phyloP scores from a whole-genome alignment of 371 early-diverging fungal species.

The Mortierella sp. region DNA sequence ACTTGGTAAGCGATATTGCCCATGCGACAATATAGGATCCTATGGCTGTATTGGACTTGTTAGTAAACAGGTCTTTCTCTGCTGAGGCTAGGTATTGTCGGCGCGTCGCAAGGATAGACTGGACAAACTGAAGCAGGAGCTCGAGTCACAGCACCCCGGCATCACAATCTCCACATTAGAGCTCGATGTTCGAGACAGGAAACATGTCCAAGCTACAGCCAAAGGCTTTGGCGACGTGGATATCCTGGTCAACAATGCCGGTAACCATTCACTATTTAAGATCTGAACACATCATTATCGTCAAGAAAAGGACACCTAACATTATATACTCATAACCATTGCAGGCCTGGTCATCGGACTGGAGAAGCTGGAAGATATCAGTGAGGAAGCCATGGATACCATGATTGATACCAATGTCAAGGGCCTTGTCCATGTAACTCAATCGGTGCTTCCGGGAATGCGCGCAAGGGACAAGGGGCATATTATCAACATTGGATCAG shows the following conservation, averaged over 20 bases:
- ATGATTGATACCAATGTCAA: conserved; percentile 95
- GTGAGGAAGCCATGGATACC: conserved; percentile 74
- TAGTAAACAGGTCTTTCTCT: background rate
- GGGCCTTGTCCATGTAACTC: conserved; percentile 82
- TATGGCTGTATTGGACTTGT: too few species aligned
- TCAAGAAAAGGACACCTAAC: too few species aligned
- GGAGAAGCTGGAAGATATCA: conserved; percentile 75
- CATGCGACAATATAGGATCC: too few species aligned
- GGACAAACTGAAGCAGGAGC: conserved; percentile 62
- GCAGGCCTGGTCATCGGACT: conserved; percentile 87
- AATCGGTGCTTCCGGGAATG: conserved; percentile 88
- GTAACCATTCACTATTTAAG: conserved; percentile 19
- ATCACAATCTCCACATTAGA: conserved; percentile 69
- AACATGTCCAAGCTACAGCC: conserved; percentile 64
- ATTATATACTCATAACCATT: too few species aligned
- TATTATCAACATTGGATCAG: conserved; percentile 90
- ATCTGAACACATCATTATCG: too few species aligned
- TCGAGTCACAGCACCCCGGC: conserved; percentile 61
- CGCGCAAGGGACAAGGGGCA: conserved; percentile 78
- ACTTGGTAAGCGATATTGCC: conserved; percentile 61
- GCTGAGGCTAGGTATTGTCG: conserved; percentile 65
- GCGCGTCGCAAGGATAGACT: conserved; percentile 85
- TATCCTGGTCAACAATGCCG: conserved; percentile 83
- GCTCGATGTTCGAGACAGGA: conserved; percentile 80
- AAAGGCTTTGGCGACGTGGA: conserved; percentile 74